Base-by-base conservation (phyloP, 1,139 yeast genomes). In the Starmera stellimalicola region DNA sequence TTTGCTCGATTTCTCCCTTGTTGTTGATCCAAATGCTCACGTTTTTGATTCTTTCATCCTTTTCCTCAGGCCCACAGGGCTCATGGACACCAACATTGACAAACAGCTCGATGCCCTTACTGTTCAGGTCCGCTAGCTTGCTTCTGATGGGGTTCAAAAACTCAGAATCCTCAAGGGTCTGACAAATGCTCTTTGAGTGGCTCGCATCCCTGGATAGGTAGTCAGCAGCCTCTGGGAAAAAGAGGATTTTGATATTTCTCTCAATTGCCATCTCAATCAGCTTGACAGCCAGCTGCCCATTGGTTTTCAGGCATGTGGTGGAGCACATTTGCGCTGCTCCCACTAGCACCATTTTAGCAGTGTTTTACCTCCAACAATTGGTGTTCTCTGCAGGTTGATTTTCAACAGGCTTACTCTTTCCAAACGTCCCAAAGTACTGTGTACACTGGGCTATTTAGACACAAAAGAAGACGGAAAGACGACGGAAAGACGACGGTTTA, bases 171-270 rank as follows among this genome's bases (percentile, higher is more conserved):
- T 57, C 60, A 3, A 79, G 70, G 2, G 70, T 46, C 26, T 63
- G 54, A 1, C 81, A 85, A 20, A 88, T 60, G 23, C 60, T 47
- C 34, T 68, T 62, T 2, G 94, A 78, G 43, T 84, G 88, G 1
- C 55, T 54, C 1, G 93, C 77, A 42, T 77, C 71, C 30, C 73
- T 63, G 4, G 94, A 80, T 29, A 91, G 68, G 54, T 85, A 91
- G 51, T 91, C 97, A 1, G 91, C 70, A 0, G 97, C 97, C 54
- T 91, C 98, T 2, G 97, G 97, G 28, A 91, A 67, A 51, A 88
- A 87, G 8, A 88, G 63, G 4, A 84, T 73, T 39, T 68, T 62
- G 9, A 79, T 85, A 4, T 77, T 67, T 9, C 65, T 52, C 7
- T 57, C 56, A 0, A 81, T 67, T 0, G 96, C 94, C 35, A 64